These are phyloP conservation scores for Boletellus deceptivus DNA, from an alignment of 1,284 basidiomycete genomes.

Conservation along the genomic window DNA sequence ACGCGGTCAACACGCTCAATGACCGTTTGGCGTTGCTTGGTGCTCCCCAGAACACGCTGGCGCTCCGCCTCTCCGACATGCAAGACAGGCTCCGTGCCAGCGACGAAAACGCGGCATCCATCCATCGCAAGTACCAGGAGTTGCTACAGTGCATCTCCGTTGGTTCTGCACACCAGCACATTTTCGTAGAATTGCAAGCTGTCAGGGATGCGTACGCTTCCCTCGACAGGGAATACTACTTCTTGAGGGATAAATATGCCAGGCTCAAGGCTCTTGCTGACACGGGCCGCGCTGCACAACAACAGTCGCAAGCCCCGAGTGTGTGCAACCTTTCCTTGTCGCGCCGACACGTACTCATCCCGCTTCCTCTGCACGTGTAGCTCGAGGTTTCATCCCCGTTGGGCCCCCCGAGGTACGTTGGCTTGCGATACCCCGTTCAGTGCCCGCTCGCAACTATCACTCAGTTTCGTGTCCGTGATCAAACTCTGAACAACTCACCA, in stretches of 20 bases:
- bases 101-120: constrained; percentile 14
- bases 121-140: constrained; percentile 28
- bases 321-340: background rate
- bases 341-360: background rate
- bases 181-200: constrained; percentile 20
- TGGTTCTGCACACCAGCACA: constrained; percentile 18
- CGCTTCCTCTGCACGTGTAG: background rate
- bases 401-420: constrained; percentile 13
- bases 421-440: background rate
- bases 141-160: constrained; percentile 15
- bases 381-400: constrained; percentile 5
- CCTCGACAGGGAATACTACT: constrained; percentile 22
- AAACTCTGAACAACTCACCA: constrained; percentile 4
- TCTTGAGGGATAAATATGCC: constrained; percentile 26
- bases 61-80: constrained; percentile 17
- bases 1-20: constrained; percentile 30
- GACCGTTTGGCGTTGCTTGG: constrained; percentile 27
- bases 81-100: constrained; percentile 27
- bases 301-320: constrained; percentile 14
- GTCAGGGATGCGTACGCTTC: constrained; percentile 16
- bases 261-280: constrained; percentile 15
- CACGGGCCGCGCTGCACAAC: constrained; percentile 2
- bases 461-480: constrained; percentile 7
- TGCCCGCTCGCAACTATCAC: background rate
- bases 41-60: constrained; percentile 19